These are phyloP conservation scores for Suillus occidentalis DNA, from an alignment of 768 basidiomycete genomes.

Conservation along the genomic window DNA sequence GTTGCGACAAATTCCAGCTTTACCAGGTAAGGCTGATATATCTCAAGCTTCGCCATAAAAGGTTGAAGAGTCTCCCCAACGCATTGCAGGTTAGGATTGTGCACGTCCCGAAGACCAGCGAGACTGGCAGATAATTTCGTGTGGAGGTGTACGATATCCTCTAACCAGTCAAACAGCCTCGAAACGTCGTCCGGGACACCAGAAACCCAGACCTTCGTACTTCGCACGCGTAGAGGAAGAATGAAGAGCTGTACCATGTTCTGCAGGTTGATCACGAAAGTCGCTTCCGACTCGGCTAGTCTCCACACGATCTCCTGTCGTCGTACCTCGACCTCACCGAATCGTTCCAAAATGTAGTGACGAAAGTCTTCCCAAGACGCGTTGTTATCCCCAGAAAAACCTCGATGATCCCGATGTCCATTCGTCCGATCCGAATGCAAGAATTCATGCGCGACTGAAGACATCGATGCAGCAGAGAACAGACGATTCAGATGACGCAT, in stretches of 20 bases:
- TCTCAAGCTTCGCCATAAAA: slow-evolving; percentile 69
- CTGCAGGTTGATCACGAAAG: slow-evolving; percentile 65
- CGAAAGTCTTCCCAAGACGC: slow-evolving; percentile 25
- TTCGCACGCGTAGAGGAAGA: slow-evolving; percentile 70
- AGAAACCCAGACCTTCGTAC: slow-evolving; percentile 73
- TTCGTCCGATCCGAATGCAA: slow-evolving; percentile 21
- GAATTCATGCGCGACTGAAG: slow-evolving; percentile 25
- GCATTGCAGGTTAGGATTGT: slow-evolving; percentile 45
- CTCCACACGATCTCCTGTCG: slow-evolving; percentile 71
- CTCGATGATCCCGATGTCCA: slow-evolving; percentile 13
- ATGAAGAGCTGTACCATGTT: slow-evolving; percentile 73
- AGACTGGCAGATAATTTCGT: slow-evolving; percentile 55
- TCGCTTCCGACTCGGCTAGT: slow-evolving; percentile 65
- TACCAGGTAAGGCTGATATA: slow-evolving; percentile 86
- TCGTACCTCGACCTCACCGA: slow-evolving; percentile 53
- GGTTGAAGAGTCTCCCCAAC: slow-evolving; percentile 59
- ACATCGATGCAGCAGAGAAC: slow-evolving; percentile 14
- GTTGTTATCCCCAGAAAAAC: slow-evolving; percentile 10
- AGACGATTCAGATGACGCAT: slow-evolving; percentile 14
- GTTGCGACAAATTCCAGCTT: slow-evolving; percentile 60
- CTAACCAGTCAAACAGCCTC: slow-evolving; percentile 83
- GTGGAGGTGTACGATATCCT: slow-evolving; percentile 83
- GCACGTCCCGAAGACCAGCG: slow-evolving; percentile 38
- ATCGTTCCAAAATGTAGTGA: slow-evolving; percentile 23
- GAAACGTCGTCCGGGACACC: slow-evolving; percentile 74